These are phyloP conservation scores for Colletotrichum zoysiae DNA, from an alignment of 2,329 filamentous ascomycete genomes.

Conservation along the genomic window DNA sequence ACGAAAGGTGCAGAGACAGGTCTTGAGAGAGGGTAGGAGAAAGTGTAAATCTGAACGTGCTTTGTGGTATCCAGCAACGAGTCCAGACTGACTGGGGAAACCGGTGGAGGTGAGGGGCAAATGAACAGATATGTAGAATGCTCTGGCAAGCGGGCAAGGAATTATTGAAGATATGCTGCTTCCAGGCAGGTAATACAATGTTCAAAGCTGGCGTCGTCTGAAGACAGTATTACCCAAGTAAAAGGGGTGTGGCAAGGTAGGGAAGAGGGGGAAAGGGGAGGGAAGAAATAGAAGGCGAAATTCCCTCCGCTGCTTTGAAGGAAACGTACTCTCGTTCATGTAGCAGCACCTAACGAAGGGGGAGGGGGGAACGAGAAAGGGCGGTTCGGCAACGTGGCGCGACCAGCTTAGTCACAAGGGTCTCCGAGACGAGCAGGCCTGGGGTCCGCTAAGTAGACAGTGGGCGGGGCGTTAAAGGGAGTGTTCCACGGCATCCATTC, in stretches of 20 bases:
- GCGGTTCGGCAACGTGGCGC: constrained; percentile 39
- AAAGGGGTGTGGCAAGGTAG: constrained; percentile 18
- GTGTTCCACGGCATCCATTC: neutral
- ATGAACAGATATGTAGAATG: neutral
- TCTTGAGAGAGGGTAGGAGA: neutral
- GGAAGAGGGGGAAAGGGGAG: neutral
- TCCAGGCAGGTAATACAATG: constrained; percentile 41
- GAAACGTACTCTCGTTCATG: constrained; percentile 29
- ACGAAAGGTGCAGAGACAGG: neutral
- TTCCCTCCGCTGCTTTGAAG: constrained; percentile 22
- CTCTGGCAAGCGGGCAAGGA: constrained; percentile 30
- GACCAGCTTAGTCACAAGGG: constrained; percentile 30
- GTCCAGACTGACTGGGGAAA: constrained; percentile 2
- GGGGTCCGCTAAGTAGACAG: neutral
- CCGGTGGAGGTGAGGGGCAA: constrained; percentile 4
- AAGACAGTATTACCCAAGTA: constrained; percentile 36
- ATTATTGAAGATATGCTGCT: constrained; percentile 40
- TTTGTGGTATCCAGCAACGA: constrained; percentile 4
- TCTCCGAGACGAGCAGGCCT: neutral
- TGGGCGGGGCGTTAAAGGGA: neutral
- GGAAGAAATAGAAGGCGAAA: constrained; percentile 9
- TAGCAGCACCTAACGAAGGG: neutral
- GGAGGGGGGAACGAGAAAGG: neutral
- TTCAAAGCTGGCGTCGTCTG: constrained; percentile 41
- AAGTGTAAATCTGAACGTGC: neutral